phyloP scores from a whole-genome alignment of 75 land plant genomes.

The Pinus taeda region DNA sequence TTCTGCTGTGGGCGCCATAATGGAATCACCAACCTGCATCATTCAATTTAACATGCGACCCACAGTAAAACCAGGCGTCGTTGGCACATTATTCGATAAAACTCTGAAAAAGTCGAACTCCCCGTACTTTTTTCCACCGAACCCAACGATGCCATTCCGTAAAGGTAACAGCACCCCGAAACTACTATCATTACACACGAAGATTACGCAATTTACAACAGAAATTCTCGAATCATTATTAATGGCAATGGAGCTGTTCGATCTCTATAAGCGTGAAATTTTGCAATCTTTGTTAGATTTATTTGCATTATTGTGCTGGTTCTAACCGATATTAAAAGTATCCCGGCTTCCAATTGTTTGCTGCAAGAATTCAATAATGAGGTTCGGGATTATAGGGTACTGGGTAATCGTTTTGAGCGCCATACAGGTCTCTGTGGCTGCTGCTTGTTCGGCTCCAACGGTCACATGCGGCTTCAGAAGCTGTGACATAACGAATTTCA shows the following conservation, averaged over 20 bases:
- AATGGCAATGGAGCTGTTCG: background rate
- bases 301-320: background rate
- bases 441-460: background rate
- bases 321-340: background rate
- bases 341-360: too few species aligned
- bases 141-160: conserved; percentile 2
- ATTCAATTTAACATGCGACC: too few species aligned
- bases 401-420: background rate
- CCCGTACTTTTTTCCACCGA: too few species aligned
- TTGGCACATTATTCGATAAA: too few species aligned
- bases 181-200: background rate
- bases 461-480: background rate
- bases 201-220: background rate
- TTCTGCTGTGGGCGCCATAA: too few species aligned
- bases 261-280: too few species aligned
- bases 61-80: too few species aligned
- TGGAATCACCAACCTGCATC: too few species aligned
- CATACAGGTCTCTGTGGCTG: background rate
- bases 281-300: background rate
- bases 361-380: too few species aligned
- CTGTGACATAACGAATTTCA: conserved; percentile 18
- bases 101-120: too few species aligned
- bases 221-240: background rate
- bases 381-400: too few species aligned
- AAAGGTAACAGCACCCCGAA: background rate